phyloP scores from a whole-genome alignment of 495 filamentous ascomycete species.

The Pseudomonodictys pantanalensis region DNA sequence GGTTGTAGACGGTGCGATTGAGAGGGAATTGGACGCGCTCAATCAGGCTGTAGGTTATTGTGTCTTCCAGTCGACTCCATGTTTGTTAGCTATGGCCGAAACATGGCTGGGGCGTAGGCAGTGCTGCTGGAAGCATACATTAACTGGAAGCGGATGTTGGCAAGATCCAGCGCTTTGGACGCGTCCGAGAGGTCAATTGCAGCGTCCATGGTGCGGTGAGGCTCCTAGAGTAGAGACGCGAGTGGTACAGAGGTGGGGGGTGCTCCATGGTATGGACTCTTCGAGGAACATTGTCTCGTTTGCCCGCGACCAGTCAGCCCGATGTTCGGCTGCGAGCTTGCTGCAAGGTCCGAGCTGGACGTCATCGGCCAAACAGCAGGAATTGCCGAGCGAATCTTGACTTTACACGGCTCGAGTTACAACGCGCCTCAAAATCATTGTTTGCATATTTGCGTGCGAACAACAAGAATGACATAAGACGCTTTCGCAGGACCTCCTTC shows the following conservation, averaged over 20 bases:
- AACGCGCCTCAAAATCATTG: too few relatives aligned
- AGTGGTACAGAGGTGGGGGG: neutral
- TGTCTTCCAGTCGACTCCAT: conserved; percentile 92
- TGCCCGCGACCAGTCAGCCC: neutral
- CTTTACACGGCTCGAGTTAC: too few relatives aligned
- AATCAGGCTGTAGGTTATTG: conserved; percentile 97
- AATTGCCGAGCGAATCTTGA: neutral
- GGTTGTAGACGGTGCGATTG: conserved; percentile 80
- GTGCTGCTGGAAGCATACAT: conserved; percentile 60
- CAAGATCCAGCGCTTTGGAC: conserved; percentile 79
- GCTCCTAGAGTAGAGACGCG: neutral
- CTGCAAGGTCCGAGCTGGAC: neutral
- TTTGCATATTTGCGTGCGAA: conserved; percentile 5
- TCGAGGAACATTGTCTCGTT: neutral
- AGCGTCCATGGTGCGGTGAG: conserved; percentile 71
- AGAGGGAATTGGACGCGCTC: conserved; percentile 96
- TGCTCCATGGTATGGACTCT: neutral
- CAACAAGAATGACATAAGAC: conserved; percentile 12
- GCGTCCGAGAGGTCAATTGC: conserved; percentile 83
- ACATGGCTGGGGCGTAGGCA: neutral
- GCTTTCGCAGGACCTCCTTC: too few relatives aligned
- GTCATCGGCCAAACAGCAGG: neutral
- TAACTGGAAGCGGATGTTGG: conserved; percentile 91
- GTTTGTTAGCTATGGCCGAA: too few relatives aligned
- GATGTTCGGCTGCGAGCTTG: neutral